phyloP scores from a whole-genome alignment of 2,329 filamentous ascomycete species.

The Ophiocordyceps camponoti-leonardi region DNA sequence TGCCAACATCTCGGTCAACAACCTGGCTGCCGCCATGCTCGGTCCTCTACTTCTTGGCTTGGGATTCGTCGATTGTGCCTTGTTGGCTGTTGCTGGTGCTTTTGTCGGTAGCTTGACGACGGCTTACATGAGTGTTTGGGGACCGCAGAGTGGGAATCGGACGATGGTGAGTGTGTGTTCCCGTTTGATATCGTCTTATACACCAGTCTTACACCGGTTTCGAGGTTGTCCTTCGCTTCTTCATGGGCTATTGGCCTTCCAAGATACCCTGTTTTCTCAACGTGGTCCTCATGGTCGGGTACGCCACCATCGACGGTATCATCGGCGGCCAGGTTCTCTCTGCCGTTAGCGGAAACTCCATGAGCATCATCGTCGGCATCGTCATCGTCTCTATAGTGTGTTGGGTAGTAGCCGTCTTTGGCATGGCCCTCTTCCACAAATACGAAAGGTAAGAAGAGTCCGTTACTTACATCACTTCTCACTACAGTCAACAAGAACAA shows the following conservation, averaged over 20 bases:
- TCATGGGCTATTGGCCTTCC: constrained; percentile 47
- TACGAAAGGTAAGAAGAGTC: constrained; percentile 46
- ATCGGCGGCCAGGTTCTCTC: constrained; percentile 64
- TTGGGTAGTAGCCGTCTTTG: constrained; percentile 51
- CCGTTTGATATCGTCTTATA: neutral
- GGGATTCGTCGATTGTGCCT: constrained; percentile 55
- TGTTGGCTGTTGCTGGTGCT: constrained; percentile 62
- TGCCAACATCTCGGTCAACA: constrained; percentile 25
- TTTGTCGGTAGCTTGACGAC: constrained; percentile 55
- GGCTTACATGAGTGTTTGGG: constrained; percentile 63
- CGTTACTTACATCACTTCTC: no score
- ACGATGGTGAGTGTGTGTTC: constrained; percentile 44
- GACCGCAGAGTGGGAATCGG: constrained; percentile 54
- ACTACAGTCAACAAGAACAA: no score
- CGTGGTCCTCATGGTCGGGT: constrained; percentile 53
- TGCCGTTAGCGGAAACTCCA: constrained; percentile 45
- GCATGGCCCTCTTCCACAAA: constrained; percentile 38
- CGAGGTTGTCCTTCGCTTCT: constrained; percentile 52
- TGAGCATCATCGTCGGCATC: constrained; percentile 60
- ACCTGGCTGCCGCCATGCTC: constrained; percentile 50
- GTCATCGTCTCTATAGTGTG: constrained; percentile 60
- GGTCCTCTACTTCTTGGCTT: constrained; percentile 51
- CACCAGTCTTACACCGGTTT: no score
- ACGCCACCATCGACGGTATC: constrained; percentile 63
- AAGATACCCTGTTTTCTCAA: constrained; percentile 14